Evolutionary conservation across 192 early-diverging fungal genomes (phyloP).

Genomic region (Coemansia sp.): DNA sequence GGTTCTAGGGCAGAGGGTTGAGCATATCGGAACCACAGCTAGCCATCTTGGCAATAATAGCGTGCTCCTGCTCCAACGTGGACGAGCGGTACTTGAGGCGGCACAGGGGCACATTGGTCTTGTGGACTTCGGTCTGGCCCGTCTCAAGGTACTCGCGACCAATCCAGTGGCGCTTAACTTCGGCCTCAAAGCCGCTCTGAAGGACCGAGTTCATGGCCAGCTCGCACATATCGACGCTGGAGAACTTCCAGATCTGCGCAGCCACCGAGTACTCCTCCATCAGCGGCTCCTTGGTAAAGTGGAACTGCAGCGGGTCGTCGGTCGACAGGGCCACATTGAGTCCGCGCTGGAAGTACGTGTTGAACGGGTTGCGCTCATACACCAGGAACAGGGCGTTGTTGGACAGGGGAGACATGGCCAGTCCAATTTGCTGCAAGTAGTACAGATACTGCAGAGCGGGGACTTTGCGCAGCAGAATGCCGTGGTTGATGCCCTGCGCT

Average conservation of each 20-base stretch:
- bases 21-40: background rate
- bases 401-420: slow-evolving; percentile 94
- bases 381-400: slow-evolving; percentile 95
- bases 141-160: slow-evolving; percentile 71
- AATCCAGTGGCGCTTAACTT: slow-evolving; percentile 87
- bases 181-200: slow-evolving; percentile 86
- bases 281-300: slow-evolving; percentile 93
- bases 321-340: slow-evolving; percentile 91
- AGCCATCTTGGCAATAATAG: slow-evolving; percentile 7
- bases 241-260: slow-evolving; percentile 93
- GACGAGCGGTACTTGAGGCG: slow-evolving; percentile 78
- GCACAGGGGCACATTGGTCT: slow-evolving; percentile 89
- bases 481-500: slow-evolving; percentile 83
- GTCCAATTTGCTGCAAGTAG: slow-evolving; percentile 91
- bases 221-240: slow-evolving; percentile 91
- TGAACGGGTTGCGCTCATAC: slow-evolving; percentile 89
- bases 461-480: slow-evolving; percentile 89
- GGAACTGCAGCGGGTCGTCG: slow-evolving; percentile 95
- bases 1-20: background rate
- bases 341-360: slow-evolving; percentile 86
- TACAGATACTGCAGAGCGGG: slow-evolving; percentile 92
- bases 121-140: slow-evolving; percentile 77
- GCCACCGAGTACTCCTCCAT: slow-evolving; percentile 96
- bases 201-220: slow-evolving; percentile 84
- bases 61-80: slow-evolving; percentile 77